Base-by-base conservation (phyloP, 148 eudicot genomes). In the Diospyros kaki region DNA sequence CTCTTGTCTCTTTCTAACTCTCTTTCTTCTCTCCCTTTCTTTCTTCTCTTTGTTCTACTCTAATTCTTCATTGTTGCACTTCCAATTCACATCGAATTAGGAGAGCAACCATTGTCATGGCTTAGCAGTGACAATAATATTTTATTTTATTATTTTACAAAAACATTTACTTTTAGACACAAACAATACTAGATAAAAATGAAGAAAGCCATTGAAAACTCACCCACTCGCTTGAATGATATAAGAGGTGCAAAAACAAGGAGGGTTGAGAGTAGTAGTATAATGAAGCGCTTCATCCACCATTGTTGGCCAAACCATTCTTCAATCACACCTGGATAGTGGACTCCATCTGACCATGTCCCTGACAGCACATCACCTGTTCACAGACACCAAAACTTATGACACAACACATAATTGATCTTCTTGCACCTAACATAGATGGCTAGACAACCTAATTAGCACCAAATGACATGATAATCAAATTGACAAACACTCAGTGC, bases 291-390 rank as follows among this genome's bases (percentile, higher is more conserved):
- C 51, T 83, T 80, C 40, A 80, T 89, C 96, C 91, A 87, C 97
- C 91, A 90, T 60, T 83, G 83, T 14, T 80, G 79, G 18, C 96
- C 97, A 87, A 93, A 86, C 97, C 97, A 93, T 77, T 86, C 90
- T 80, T 93, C 93, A 76, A 90, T 68, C 73, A 93, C 75, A 28
- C 97, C 97, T 44, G 83, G 62, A 79, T 93, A 90, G 78, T 87
- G 97, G 61, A 87, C 78, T 48, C 93, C 96, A 42, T 79, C 87
- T 61, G 91, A 82, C 86, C 85, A 83, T 15, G 93, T 86, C 64
- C 92, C 97, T 4, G 93, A 89, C 78, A 93, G 77, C 80, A 93
- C 97, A 80, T 93, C 97, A 64, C 97, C 97, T 93, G 85, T 53
- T 55, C 66, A 51, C 58, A 59, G 65, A 66, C 61, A 44, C 18